Percentiles rank a stretch among this genome's conserved stretches.
phyloP scores from a whole-genome alignment of 495 filamentous ascomycete genomes.

The Cercophora newfieldiana region DNA sequence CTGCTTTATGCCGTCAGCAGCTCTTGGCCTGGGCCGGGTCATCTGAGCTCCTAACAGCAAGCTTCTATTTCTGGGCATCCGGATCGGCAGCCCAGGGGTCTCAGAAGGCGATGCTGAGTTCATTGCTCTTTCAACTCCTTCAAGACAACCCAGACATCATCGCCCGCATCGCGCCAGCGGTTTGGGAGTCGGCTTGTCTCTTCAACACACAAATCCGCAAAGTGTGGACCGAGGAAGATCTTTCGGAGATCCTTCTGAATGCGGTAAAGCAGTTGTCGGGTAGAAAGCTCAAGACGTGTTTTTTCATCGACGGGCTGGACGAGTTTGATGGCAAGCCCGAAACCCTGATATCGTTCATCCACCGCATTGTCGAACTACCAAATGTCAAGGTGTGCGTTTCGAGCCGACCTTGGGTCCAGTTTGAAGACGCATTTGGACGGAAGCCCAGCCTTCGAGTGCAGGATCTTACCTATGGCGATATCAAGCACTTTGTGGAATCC shows the following conservation, averaged over 20 bases:
- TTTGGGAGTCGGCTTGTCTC: constrained; percentile 23
- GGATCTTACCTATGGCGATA: constrained; percentile 36
- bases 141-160: constrained; percentile 15
- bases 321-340: constrained; percentile 28
- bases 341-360: constrained; percentile 29
- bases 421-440: background rate
- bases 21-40: constrained; percentile 8
- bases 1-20: background rate
- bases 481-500: constrained; percentile 27
- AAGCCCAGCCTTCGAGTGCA: constrained; percentile 32
- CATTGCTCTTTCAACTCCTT: constrained; percentile 23
- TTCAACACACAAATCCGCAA: constrained; percentile 1
- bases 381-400: constrained; percentile 6
- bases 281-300: constrained; percentile 16
- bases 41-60: constrained; percentile 6
- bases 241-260: background rate
- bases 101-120: constrained; percentile 20
- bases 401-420: constrained; percentile 6
- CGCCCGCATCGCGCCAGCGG: constrained; percentile 21
- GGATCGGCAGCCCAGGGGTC: constrained; percentile 26
- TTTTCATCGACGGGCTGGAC: constrained; percentile 36
- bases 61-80: constrained; percentile 29
- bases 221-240: background rate
- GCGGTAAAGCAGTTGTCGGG: background rate
- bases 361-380: background rate